Conservation (phyloP, 768 basidiomycete genomes). For the Boletus insuetus region DNA sequence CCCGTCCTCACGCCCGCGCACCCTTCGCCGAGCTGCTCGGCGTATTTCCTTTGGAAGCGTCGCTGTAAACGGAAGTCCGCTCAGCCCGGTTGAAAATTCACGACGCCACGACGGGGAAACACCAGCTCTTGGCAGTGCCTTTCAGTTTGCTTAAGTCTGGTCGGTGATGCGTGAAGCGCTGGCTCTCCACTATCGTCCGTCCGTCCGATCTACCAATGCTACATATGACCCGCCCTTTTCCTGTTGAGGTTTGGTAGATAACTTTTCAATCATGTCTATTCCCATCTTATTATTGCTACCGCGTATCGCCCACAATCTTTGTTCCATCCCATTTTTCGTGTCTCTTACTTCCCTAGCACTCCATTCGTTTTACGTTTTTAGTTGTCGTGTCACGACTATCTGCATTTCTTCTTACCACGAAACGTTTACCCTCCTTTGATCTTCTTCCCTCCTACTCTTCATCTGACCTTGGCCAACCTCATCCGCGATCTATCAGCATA, state of each 20-base stretch:
- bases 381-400: not conserved
- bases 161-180: not conserved
- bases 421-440: not conserved
- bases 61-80: slow-evolving; percentile 28
- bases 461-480: not conserved
- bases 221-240: not conserved
- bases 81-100: slow-evolving; percentile 35
- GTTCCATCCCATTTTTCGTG: not conserved
- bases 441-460: not conserved
- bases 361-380: slow-evolving; percentile 4
- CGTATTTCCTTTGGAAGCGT: slow-evolving; percentile 68
- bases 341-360: not conserved
- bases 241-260: no score
- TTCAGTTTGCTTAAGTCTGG: slow-evolving; percentile 52
- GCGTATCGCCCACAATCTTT: slow-evolving; percentile 1
- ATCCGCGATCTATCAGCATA: slow-evolving; percentile 1
- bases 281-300: not conserved
- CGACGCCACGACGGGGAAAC: slow-evolving; percentile 32
- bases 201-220: slow-evolving; percentile 10
- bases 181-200: slow-evolving; percentile 1
- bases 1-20: slow-evolving; percentile 22
- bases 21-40: slow-evolving; percentile 39
- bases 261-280: not conserved
- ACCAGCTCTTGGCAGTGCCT: slow-evolving; percentile 63
- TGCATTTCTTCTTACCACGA: slow-evolving; percentile 1